Evolutionary conservation across 108 stramenopile genomes (phyloP).

Genomic region (Aureococcus anophagefferens): DNA sequence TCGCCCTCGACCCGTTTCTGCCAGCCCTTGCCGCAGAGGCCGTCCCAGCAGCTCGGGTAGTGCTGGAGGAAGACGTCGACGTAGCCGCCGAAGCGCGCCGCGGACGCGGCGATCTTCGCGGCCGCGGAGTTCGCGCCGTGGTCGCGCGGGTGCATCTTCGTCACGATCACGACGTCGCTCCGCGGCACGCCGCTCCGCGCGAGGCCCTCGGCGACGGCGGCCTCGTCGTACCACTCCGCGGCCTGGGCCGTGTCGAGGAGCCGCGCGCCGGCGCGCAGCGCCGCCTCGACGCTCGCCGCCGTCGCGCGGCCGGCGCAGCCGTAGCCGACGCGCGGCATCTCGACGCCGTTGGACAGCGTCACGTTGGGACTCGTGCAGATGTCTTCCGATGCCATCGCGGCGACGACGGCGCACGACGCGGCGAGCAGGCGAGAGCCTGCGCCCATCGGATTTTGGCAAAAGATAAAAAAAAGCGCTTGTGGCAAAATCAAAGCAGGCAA

Average conservation of each 20-base stretch:
- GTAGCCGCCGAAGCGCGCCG: slow-evolving; percentile 14
- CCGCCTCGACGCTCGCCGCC: slow-evolving; percentile 13
- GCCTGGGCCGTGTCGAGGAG: slow-evolving; percentile 44
- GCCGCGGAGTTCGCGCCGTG: slow-evolving; percentile 9
- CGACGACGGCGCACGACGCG: no score
- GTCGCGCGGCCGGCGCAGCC: slow-evolving; percentile 35
- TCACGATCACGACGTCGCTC: slow-evolving; percentile 24
- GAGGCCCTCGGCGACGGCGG: slow-evolving; percentile 25
- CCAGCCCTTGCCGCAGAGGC: slow-evolving; percentile 18
- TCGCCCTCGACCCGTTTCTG: background rate
- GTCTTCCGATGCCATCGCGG: no score
- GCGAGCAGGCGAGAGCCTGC: no score
- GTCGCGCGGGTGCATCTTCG: slow-evolving; percentile 37
- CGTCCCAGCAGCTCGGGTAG: slow-evolving; percentile 31
- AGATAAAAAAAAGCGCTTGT: no score
- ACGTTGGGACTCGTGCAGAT: background rate
- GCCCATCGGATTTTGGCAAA: no score
- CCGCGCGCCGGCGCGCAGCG: slow-evolving; percentile 28
- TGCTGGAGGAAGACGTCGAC: slow-evolving; percentile 36
- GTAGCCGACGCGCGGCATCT: slow-evolving; percentile 32
- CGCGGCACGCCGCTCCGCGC: background rate
- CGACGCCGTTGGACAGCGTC: slow-evolving; percentile 7
- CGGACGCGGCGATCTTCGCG: slow-evolving; percentile 3
- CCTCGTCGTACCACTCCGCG: slow-evolving; percentile 40
- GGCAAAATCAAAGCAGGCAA: no score